Conservation (phyloP, 768 basidiomycete species). For the Psilocybe cubensis region DNA sequence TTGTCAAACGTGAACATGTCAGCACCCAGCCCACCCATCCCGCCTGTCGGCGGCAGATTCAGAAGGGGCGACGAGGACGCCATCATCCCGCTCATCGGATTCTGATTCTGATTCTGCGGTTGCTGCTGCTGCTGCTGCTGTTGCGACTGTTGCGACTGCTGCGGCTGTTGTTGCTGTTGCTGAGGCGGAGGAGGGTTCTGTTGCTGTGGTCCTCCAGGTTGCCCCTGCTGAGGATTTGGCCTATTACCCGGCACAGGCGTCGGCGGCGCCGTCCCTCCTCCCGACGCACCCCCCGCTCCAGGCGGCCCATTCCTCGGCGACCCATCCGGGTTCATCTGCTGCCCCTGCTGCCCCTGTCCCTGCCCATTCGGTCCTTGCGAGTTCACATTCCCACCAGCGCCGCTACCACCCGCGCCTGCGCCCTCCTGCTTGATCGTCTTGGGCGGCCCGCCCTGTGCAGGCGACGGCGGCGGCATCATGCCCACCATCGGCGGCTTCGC, state of each 20-base stretch:
- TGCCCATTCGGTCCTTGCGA: background rate
- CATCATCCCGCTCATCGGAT: constrained; percentile 14
- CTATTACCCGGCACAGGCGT: constrained; percentile 28
- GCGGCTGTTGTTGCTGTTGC: constrained; percentile 8
- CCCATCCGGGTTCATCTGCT: constrained; percentile 14
- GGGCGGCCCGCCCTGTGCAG: constrained; percentile 14
- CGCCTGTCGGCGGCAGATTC: constrained; percentile 4
- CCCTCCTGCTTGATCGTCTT: constrained; percentile 11
- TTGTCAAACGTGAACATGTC: constrained; percentile 12
- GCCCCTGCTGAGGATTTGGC: constrained; percentile 23
- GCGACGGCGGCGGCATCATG: constrained; percentile 20
- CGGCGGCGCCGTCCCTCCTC: constrained; percentile 24
- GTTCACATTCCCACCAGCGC: background rate
- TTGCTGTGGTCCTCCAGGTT: constrained; percentile 15
- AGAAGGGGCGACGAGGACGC: constrained; percentile 6
- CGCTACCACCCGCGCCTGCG: constrained; percentile 9
- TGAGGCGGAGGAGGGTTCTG: constrained; percentile 13
- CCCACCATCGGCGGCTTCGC: constrained; percentile 1
- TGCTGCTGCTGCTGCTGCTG: constrained; percentile 9
- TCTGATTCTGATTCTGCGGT: constrained; percentile 6
- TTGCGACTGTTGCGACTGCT: constrained; percentile 10
- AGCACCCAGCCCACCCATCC: too few species aligned
- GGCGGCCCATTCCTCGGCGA: constrained; percentile 14
- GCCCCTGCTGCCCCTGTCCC: background rate
- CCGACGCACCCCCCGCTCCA: constrained; percentile 15